Evolutionary conservation across 2,329 filamentous ascomycete genomes (phyloP).

Genomic region (Tricladium varicosporioides): DNA sequence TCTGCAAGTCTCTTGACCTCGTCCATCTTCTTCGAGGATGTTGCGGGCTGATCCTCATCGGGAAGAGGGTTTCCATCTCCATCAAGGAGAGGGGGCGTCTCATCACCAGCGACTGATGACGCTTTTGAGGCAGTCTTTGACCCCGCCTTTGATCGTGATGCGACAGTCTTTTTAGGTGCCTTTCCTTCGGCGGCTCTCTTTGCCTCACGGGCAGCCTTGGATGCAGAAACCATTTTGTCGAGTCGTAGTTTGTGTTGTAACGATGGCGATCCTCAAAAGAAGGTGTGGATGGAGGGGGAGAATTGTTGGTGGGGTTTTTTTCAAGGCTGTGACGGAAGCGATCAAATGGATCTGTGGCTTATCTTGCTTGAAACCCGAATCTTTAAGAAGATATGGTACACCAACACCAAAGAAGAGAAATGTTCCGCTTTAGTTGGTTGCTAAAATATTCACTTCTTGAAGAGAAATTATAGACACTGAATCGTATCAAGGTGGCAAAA

Average conservation of each 20-base stretch:
- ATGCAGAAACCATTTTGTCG: slow-evolving; percentile 62
- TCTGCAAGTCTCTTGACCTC: slow-evolving; percentile 83
- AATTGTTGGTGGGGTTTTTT: slow-evolving; percentile 16
- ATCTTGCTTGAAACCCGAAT: neutral
- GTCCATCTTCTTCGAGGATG: slow-evolving; percentile 69
- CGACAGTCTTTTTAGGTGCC: slow-evolving; percentile 73
- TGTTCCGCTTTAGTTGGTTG: no score
- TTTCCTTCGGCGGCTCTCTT: slow-evolving; percentile 72
- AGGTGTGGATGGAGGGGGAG: slow-evolving; percentile 10
- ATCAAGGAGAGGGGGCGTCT: slow-evolving; percentile 59
- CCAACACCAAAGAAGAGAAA: no score
- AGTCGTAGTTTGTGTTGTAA: slow-evolving; percentile 15
- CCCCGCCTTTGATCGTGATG: slow-evolving; percentile 62
- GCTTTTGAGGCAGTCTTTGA: slow-evolving; percentile 64
- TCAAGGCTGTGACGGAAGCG: neutral
- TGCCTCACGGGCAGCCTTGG: slow-evolving; percentile 70
- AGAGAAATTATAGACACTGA: no score
- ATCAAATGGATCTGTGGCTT: neutral
- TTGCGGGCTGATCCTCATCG: slow-evolving; percentile 63
- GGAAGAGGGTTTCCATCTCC: slow-evolving; percentile 54
- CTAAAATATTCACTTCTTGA: no score
- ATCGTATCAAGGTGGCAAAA: no score
- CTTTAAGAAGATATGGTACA: no score
- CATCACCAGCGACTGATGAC: slow-evolving; percentile 69
- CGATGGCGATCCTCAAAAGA: slow-evolving; percentile 3